Percentiles rank a stretch among this genome's conserved stretches.
These are phyloP conservation scores for Xylariaceae sp. DNA, from an alignment of 2,329 filamentous ascomycete species.

Conservation along the genomic window DNA sequence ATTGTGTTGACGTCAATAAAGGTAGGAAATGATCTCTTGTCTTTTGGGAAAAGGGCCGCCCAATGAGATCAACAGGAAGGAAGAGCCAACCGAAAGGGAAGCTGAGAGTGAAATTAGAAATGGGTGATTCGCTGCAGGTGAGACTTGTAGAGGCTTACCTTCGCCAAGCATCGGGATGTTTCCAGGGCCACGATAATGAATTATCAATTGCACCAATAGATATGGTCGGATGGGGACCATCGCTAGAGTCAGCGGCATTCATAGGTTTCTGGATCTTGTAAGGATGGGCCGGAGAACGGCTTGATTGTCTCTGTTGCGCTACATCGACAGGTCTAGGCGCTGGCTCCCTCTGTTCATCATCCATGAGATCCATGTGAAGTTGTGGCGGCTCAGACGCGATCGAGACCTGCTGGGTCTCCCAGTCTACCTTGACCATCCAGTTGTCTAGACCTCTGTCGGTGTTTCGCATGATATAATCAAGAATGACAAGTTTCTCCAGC, in stretches of 20 bases:
- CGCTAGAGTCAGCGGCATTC: constrained; percentile 60
- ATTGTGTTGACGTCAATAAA: constrained; percentile 85
- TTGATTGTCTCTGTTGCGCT: constrained; percentile 37
- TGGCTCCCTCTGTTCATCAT: constrained; percentile 43
- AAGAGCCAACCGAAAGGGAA: constrained; percentile 99
- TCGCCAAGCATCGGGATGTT: constrained; percentile 86
- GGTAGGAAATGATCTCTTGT: constrained; percentile 95
- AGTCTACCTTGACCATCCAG: constrained; percentile 99
- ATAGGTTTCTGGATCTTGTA: constrained; percentile 82
- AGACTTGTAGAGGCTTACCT: constrained; percentile 37
- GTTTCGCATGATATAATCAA: constrained; percentile 99
- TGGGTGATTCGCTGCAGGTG: not conserved
- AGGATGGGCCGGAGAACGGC: constrained; percentile 51
- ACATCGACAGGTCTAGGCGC: constrained; percentile 61
- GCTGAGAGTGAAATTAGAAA: constrained; percentile 46
- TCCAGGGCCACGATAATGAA: constrained; percentile 98
- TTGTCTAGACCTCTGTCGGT: constrained; percentile 96
- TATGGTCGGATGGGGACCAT: constrained; percentile 55
- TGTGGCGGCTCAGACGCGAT: constrained; percentile 77
- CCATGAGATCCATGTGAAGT: constrained; percentile 56
- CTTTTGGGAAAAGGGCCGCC: constrained; percentile 90
- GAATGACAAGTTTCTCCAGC: constrained; percentile 91
- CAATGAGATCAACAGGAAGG: constrained; percentile 91
- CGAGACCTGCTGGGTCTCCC: constrained; percentile 74
- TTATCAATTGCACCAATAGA: constrained; percentile 94